These are phyloP conservation scores for Diaporthe ilicicola DNA, from an alignment of 2,329 filamentous ascomycete genomes.

Conservation along the genomic window DNA sequence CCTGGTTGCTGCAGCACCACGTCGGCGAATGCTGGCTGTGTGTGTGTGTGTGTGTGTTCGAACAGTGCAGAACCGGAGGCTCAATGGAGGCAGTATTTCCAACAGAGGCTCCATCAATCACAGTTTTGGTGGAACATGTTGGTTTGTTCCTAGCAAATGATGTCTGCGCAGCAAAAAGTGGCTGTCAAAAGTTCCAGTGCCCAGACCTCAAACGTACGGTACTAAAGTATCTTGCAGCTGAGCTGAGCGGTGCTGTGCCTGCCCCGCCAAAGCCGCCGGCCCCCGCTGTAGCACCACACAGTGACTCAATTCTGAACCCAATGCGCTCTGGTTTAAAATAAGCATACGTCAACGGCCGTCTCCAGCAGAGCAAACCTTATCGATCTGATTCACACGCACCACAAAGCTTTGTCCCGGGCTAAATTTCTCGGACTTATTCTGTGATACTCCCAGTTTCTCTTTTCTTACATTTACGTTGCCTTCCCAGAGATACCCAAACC, in stretches of 20 bases:
- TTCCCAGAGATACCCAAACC: slow-evolving; percentile 5
- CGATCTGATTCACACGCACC: slow-evolving; percentile 20
- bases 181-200: not conserved
- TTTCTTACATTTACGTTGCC: not conserved
- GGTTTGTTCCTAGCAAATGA: not conserved
- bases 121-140: not conserved
- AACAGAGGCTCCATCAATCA: not conserved
- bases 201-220: not conserved
- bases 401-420: slow-evolving; percentile 6
- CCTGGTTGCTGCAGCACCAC: not conserved
- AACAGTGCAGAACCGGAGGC: not conserved
- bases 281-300: not conserved
- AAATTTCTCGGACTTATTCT: not conserved
- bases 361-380: slow-evolving; percentile 11
- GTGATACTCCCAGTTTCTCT: not conserved
- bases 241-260: not conserved
- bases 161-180: not conserved
- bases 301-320: slow-evolving; percentile 19
- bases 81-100: not conserved
- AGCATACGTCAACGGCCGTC: slow-evolving; percentile 29
- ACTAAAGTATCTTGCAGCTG: not conserved
- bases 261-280: not conserved
- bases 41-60: not conserved
- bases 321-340: slow-evolving; percentile 26
- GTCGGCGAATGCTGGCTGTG: not conserved